Evolutionary conservation across 805 yeast species (phyloP), one percentile per base, ranked within the genome.

Genomic region (Hanseniaspora valbyensis): DNA sequence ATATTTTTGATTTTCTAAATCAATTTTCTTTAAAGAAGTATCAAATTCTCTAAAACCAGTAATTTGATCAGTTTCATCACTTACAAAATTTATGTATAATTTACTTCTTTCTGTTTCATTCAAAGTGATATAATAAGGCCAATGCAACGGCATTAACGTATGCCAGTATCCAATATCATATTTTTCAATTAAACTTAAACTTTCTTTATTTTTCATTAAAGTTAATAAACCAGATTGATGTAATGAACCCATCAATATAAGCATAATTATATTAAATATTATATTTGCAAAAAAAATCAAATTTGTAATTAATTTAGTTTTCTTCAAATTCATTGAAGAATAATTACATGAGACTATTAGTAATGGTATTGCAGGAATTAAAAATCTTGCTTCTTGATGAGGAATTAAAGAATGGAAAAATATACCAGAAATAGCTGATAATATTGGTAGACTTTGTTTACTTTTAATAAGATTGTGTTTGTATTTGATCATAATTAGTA

Each of bases 221-320:
- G 85, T 81, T 1, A 90, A 67, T 0, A 92, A 77, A 1, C 99
- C 99, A 37, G 90, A 88, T 68, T 92, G 98, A 59, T 92, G 98
- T 25, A 78, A 70, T 0, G 78, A 61, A 0, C 97, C 97, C 83
- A 85, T 80, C 1, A 89, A 54, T 0, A 80, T 13, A 1, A 78
- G 76, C 68, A 85, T 63, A 0, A 69, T 39, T 0, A 74, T 13
- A 60, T 37, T 44, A 28, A 44, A 44, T 7, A 37, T 2, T 7
- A 37, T 16, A 21, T 26, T 30, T 7, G 42, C 28, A 10, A 34
- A 9, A 12, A 44, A 2, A 13, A 12, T 3, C 25, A 36, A 22
- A 9, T 37, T 37, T 16, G 21, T 32, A 1, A 14, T 26, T 25
- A 34, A n/a, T n/a, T n/a, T n/a, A n/a, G n/a, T 26, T 8, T 13